Evolutionary conservation across 2,329 filamentous ascomycete species (phyloP).

Genomic region (Sordariomycetes sp.): DNA sequence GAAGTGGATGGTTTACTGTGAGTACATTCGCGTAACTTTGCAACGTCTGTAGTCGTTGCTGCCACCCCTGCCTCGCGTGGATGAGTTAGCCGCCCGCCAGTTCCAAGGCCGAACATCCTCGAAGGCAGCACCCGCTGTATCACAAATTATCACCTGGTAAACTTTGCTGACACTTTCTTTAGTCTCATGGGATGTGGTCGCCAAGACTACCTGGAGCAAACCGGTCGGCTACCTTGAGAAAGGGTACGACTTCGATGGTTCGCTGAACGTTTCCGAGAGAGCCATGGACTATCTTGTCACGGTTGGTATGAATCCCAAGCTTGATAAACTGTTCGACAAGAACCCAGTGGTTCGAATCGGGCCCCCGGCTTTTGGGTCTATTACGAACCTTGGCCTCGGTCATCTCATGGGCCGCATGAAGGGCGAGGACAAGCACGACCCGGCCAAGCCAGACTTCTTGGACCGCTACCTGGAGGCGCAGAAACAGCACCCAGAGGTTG

Average conservation of each 20-base stretch:
- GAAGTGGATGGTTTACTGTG: slow-evolving; percentile 14
- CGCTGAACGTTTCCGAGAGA: slow-evolving; percentile 7
- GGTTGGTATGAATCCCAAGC: slow-evolving; percentile 12
- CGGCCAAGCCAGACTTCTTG: slow-evolving; percentile 6
- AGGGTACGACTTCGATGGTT: slow-evolving; percentile 9
- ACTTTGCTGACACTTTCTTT: too few relatives aligned
- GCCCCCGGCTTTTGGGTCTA: slow-evolving; percentile 8
- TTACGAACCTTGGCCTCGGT: slow-evolving; percentile 7
- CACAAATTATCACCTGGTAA: too few relatives aligned
- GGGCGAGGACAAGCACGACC: slow-evolving; percentile 2
- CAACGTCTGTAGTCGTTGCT: background rate
- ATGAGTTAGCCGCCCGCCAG: too few relatives aligned
- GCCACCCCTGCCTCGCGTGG: too few relatives aligned
- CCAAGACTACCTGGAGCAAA: slow-evolving; percentile 27
- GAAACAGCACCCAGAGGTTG: slow-evolving; percentile 4
- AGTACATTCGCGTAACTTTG: background rate
- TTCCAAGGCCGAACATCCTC: too few relatives aligned
- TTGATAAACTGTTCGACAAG: slow-evolving; percentile 18
- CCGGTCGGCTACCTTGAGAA: slow-evolving; percentile 31
- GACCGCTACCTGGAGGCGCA: slow-evolving; percentile 6
- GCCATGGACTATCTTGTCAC: slow-evolving; percentile 21
- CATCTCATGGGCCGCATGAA: slow-evolving; percentile 5
- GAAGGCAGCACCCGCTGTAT: too few relatives aligned
- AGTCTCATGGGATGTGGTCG: slow-evolving; percentile 29
- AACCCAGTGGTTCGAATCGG: slow-evolving; percentile 16